These are phyloP conservation scores for Polytrichum commune DNA, from an alignment of 225 moss, liverwort and hornwort species.

Conservation along the genomic window DNA sequence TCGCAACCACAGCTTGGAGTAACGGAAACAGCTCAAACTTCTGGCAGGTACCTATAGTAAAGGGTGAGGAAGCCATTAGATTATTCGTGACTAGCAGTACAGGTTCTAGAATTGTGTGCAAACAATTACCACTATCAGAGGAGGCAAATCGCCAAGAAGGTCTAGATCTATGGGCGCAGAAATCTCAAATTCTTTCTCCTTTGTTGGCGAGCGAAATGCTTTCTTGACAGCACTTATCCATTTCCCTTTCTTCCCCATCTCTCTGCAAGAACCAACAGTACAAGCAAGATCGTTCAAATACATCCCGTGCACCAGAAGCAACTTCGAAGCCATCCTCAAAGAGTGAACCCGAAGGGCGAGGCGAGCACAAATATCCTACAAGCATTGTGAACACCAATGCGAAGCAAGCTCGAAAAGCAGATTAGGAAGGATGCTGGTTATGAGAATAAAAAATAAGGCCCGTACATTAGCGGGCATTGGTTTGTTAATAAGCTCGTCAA, in stretches of 20 bases:
- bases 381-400: too few relatives aligned
- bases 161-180: constrained; percentile 48
- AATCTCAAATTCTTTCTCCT: constrained; percentile 59
- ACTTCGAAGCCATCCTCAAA: too few relatives aligned
- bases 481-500: too few relatives aligned
- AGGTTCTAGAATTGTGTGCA: too few relatives aligned
- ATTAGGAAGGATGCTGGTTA: too few relatives aligned
- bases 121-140: constrained; percentile 26
- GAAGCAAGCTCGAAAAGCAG: too few relatives aligned
- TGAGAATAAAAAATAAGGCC: too few relatives aligned
- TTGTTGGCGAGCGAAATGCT: constrained; percentile 79
- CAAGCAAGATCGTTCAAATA: not conserved
- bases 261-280: constrained; percentile 19
- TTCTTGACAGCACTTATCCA: constrained; percentile 95
- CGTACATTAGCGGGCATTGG: too few relatives aligned
- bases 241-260: constrained; percentile 95
- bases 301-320: not conserved
- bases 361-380: too few relatives aligned
- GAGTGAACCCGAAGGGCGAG: too few relatives aligned
- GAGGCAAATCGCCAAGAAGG: constrained; percentile 50
- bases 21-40: not conserved
- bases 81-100: too few relatives aligned
- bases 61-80: not conserved
- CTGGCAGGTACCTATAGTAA: not conserved
- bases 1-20: too few relatives aligned